Evolutionary conservation across 2,329 filamentous ascomycete species (phyloP), one percentile per base, ranked within the genome.

Genomic region (Verticillium longisporum): DNA sequence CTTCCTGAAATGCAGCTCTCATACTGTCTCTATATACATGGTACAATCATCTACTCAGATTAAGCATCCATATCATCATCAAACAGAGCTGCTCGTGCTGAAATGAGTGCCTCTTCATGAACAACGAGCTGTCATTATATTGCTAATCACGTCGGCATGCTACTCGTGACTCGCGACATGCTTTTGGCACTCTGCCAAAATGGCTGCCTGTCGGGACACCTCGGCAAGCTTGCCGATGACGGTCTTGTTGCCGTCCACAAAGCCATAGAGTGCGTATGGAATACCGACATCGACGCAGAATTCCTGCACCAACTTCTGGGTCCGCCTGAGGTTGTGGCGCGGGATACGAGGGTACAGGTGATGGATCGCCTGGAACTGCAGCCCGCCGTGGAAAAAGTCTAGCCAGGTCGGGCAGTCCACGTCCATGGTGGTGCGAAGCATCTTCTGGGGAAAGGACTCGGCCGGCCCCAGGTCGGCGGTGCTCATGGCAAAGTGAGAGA

Each of bases 401-500:
- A 96, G 80, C 92, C 92, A 96, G 13, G 83, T 80, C 0, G 92
- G 91, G 70, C 92, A 96, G 71, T 95, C 91, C 26, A 96, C 87
- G 65, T 96, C 92, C 92, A 97, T 96, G 13, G 92, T 96, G 1
- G 92, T 97, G 66, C 93, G 88, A 55, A 97, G 81, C 88, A 96
- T 95, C 73, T 88, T 90, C 74, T 96, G 92, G 0, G 92, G 87
- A 73, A 97, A 97, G 0, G 90, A 95, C 72, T 97, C 92, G 58
- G 88, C 81, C 1, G 89, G 86, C 0, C 93, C 93, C 13, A 97
- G 80, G 68, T 97, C 91, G 11, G 90, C 84, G 0, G 92, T 97
- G 67, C 90, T 94, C 92, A 96, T 97, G 66, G 91, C 91, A 74
- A 96, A 97, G 74, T 97, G 92, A 2, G 90, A 95, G 18, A 97